Base-by-base conservation (phyloP, 2,329 filamentous ascomycete genomes). In the Byssothecium circinans region DNA sequence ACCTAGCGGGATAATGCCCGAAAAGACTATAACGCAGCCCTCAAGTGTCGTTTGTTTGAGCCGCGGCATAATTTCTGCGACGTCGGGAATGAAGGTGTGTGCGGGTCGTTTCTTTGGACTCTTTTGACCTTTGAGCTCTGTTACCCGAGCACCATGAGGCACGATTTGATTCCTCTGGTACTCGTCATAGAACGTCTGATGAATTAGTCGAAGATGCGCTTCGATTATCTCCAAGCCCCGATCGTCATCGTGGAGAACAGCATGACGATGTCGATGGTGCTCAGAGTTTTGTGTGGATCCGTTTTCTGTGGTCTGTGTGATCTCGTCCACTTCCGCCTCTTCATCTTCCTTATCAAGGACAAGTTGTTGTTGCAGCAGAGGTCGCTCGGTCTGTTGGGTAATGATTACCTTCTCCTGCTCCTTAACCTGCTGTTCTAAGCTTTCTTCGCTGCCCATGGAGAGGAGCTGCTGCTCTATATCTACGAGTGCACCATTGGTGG, bases 351-450 rank as follows among this genome's bases (percentile, higher is more conserved):
- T 88, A 62, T 99, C 94, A 18, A 96, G 79, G 67, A 91, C 81
- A 62, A 96, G 88, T 70, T 99, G 94, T 74, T 95, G 87, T 65
- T 94, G 89, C n/a, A 95, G 75, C 22, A 99, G 74, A 0, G 94
- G 94, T 12, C 92, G 83, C 53, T 96, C 91, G 50, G 86, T 89
- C 15, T 97, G 80, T 71, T 99, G 94, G 51, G 91, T 89, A 64
- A 91, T 87, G 40, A 99, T 81, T 0, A 86, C 82, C 66, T 92
- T 89, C 62, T 94, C 89, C 68, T 97, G 92, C 62, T 94, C 88
- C 54, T 89, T 85, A 2, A 85, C 81, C 74, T 96, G 91, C 53
- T 87, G 79, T 62, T 89, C 83, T 2, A 94, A 75, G 33, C 90
- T 84, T 54, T 89, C 84, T 11, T 81, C 82, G 29, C 82, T 83